phyloP scores from a whole-genome alignment of 495 filamentous ascomycete genomes.

The Talaromyces nanjingensis region DNA sequence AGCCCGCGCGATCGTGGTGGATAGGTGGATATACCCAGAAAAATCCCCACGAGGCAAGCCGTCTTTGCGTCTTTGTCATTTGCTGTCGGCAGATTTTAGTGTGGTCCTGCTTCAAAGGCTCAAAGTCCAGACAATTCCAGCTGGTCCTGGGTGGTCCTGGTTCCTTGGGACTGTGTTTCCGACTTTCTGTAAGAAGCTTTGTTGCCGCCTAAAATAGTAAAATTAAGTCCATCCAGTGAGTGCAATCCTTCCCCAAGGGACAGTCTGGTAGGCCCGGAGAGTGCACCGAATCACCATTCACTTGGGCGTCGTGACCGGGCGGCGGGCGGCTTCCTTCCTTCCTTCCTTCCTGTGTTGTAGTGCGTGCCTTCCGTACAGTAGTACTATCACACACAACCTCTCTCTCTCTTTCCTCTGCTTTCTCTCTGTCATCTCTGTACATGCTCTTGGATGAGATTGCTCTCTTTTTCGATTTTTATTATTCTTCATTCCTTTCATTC shows the following conservation, averaged over 20 bases:
- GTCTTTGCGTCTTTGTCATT: neutral
- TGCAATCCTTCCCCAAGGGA: neutral
- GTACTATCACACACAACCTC: neutral
- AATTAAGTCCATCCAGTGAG: neutral
- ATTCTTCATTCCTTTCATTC: neutral
- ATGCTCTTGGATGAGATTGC: neutral
- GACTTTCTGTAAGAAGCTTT: neutral
- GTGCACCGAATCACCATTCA: neutral
- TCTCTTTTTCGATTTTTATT: neutral
- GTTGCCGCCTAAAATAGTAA: constrained; percentile 4
- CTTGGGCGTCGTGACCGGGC: neutral
- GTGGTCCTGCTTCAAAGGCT: neutral
- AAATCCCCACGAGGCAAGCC: neutral
- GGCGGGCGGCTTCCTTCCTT: neutral
- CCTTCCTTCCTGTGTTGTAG: neutral
- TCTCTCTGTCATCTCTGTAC: neutral
- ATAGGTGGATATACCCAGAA: neutral
- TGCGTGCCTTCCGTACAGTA: neutral
- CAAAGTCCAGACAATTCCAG: neutral
- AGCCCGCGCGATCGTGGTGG: neutral
- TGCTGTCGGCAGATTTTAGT: neutral
- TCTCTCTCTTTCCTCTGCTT: neutral
- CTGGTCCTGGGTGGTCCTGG: neutral
- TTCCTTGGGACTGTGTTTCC: neutral
- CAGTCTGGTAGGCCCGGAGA: neutral